Evolutionary conservation across 345 rosid species (phyloP).

Genomic region (Moricandia moricandioides): DNA sequence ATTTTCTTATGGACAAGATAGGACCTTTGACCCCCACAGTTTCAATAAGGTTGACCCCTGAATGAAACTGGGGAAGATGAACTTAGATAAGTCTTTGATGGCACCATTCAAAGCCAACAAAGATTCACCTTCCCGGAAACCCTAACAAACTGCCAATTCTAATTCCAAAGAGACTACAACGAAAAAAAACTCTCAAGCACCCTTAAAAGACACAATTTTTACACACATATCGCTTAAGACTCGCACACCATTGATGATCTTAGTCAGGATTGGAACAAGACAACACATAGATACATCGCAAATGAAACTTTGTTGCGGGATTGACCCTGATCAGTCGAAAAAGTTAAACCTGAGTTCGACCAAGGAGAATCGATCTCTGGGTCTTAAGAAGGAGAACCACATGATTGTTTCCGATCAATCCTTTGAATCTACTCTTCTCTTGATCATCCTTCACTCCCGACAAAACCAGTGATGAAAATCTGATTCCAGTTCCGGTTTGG

Average conservation of each 20-base stretch:
- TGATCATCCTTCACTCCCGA: slow-evolving; percentile 36
- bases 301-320: neutral
- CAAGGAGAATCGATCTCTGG: slow-evolving; percentile 91
- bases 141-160: slow-evolving; percentile 4
- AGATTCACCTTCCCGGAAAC: neutral
- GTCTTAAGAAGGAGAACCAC: slow-evolving; percentile 74
- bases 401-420: slow-evolving; percentile 17
- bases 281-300: neutral
- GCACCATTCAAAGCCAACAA: neutral
- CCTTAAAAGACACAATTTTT: neutral
- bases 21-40: neutral
- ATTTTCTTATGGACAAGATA: neutral
- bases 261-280: neutral
- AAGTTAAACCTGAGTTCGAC: slow-evolving; percentile 79
- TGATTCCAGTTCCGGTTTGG: slow-evolving; percentile 25
- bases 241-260: neutral
- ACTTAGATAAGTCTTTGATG: neutral
- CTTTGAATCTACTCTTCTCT: slow-evolving; percentile 6
- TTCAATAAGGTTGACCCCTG: neutral
- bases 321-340: neutral
- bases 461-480: slow-evolving; percentile 22
- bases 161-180: neutral
- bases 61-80: neutral
- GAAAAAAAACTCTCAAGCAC: slow-evolving; percentile 8
- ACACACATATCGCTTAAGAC: neutral